Base-by-base conservation (phyloP, 352 stramenopile genomes). In the Pythium aristosporum region DNA sequence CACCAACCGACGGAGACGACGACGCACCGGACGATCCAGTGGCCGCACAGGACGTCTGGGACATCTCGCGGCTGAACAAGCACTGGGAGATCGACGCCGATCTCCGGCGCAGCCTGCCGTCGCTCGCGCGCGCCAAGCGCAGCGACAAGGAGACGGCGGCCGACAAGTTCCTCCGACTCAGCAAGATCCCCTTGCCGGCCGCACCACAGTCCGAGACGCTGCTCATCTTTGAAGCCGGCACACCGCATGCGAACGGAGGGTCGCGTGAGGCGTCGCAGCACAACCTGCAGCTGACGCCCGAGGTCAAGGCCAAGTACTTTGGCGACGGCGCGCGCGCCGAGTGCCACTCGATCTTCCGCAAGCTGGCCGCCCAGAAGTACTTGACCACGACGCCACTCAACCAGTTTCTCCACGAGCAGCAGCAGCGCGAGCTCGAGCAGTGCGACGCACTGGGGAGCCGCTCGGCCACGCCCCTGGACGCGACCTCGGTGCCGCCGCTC, bases 11-110 rank as follows among this genome's bases (percentile, higher is more conserved):
- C 21, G 51, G 21, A 11, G 12, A 58, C 51, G 36, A 36, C 21
- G 53, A 39, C 43, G 8, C 25, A 43, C 54, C 8, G 34, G 34
- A 39, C 34, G 34, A 39, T 39, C 25, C 25, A 30, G 25, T 30
- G 3, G 34, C 34, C 18, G 32, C 15, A 1, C 39, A 70, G 15
- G 51, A 59, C 15, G 52, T 61, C 15, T 92, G 84, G 84, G 79
- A 91, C 36, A 90, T 92, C 64, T 85, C 75, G 30, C 74, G 81
- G 11, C 63, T 92, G 58, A 91, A 87, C 70, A 81, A 82, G 42
- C 78, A 77, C 62, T 92, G 84, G 84, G 80, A 82, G 56, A 92
- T 90, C 63, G 80, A 90, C 54, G 30, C 66, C 9, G 81, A 91
- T 18, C 68, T 91, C 34, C 66, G 67, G 21, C 77, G 80, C 28